These are phyloP conservation scores for Schwanniomyces polymorphus DNA, from an alignment of 805 yeast genomes.

Conservation along the genomic window DNA sequence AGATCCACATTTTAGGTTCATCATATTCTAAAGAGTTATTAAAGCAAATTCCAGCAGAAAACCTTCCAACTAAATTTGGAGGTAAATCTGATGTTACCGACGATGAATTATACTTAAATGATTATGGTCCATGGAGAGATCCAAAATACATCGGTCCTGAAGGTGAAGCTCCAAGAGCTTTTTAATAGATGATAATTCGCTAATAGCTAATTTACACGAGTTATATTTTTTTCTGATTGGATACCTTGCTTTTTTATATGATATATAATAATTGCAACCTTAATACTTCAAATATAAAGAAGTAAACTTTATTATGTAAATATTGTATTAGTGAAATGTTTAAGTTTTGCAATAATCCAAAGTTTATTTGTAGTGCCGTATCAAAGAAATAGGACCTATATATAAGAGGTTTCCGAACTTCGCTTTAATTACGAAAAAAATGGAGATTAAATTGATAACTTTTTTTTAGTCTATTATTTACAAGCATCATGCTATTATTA, in stretches of 20 bases:
- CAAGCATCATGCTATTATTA: not conserved
- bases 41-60: conserved; percentile 91
- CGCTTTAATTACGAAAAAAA: conserved; percentile 1
- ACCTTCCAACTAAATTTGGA: conserved; percentile 89
- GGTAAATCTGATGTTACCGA: conserved; percentile 71
- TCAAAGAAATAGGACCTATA: no score
- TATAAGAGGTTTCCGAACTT: not conserved
- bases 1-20: conserved; percentile 83
- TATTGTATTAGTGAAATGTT: no score
- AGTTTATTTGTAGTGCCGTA: no score
- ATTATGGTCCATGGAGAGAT: conserved; percentile 98
- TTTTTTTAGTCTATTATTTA: not conserved
- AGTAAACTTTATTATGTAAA: no score
- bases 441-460: not conserved
- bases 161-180: conserved; percentile 78
- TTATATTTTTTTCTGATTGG: not conserved
- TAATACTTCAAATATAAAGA: not conserved
- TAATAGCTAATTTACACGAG: not conserved
- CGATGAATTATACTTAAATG: conserved; percentile 84
- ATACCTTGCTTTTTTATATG: not conserved
- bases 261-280: not conserved
- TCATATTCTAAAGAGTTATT: conserved; percentile 78
- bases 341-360: no score
- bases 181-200: conserved; percentile 4
- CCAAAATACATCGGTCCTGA: conserved; percentile 87